Base-by-base conservation (phyloP, 805 yeast genomes). In the Wickerhamomyces alni region DNA sequence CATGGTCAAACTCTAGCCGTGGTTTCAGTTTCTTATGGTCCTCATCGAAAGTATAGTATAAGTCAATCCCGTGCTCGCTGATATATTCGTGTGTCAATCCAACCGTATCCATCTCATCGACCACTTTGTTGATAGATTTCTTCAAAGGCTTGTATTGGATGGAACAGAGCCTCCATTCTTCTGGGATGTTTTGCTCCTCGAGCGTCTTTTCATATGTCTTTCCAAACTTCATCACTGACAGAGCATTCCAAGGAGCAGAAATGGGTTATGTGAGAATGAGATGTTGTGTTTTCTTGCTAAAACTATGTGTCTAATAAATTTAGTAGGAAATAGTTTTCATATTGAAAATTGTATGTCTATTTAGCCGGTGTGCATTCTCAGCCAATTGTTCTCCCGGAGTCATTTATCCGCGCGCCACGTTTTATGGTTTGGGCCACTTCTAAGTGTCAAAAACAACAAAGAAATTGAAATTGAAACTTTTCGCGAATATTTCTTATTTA, bases 101-200 rank as follows among this genome's bases (percentile, higher is more conserved):
- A 26, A 78, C 55, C n/a, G 58, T 56, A 33, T 70, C 67, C 32
- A 84, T 67, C 59, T 83, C 91, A 25, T 66, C 61, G 13, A 82
- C 88, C 13, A 83, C 84, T 43, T 66, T 68, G 43, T 74, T 73
- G 42, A 83, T 81, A 41, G 77, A 69, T 54, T 83, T 84, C 54
- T 83, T 83, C 42, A 83, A 57, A 3, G 77, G 71, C 55, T 83
- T 83, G 56, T 83, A 83, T 47, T 82, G 85, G 34, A 83, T 82
- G 12, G 88, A 85, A 7, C 75, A 72, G 22, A 67, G 71, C 0
- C 74, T 62, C 93, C 93, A 83, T 17, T 76, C 81, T 21, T 64
- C 67, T 6, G 91, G 91, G 13, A 82, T 66, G 3, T 72, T 69
- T 36, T 78, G 82, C 39, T 74, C 80, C 28, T 65, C 66, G 18